Evolutionary conservation across 805 yeast species (phyloP), one percentile per base, ranked within the genome.

Genomic region (Cyberlindnera lachancei): DNA sequence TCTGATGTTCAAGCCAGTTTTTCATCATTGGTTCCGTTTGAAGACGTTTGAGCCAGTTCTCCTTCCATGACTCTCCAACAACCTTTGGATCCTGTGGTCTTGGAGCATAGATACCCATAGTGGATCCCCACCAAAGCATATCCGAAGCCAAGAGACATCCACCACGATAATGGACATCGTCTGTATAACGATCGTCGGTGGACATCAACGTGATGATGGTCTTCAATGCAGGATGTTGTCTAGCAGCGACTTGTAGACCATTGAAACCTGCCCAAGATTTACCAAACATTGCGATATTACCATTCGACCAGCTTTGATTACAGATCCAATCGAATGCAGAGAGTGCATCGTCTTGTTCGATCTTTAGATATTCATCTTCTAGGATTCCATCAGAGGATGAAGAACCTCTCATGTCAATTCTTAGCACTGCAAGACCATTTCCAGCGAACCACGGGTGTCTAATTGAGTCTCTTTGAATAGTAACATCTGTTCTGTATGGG

Each of bases 191-290:
- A 36, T 66, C 70, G 43, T 66, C 71, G 1, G 71, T 66, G 10
- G 69, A 64, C 63, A 62, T 61, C 17, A 66, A 46, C 1, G 70
- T 59, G 36, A 66, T 63, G 30, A 63, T 56, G 1, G 66, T 46
- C 38, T 64, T 65, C 42, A 66, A 45, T 18, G 67, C 67, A 3
- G 69, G 70, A 40, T 66, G 71, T 37, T 63, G 65, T 48, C 66
- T 55, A 6, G 65, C 65, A 10, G 70, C 70, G 16, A 66, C 47
- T 40, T 66, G 71, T 21, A 65, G 48, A 7, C 68, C 64, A 38
- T 66, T 66, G 48, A 66, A 66, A 1, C 70, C 70, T 31, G 66
- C 70, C 71, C 71, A 66, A 2, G 70, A 64, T 42, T 66, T 66
- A 23, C 70, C 71, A 52, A 65, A 63, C 66, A 64, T 63, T 14